Conservation (phyloP, 2,329 filamentous ascomycete species). For the Coniochaeta ligniaria region DNA sequence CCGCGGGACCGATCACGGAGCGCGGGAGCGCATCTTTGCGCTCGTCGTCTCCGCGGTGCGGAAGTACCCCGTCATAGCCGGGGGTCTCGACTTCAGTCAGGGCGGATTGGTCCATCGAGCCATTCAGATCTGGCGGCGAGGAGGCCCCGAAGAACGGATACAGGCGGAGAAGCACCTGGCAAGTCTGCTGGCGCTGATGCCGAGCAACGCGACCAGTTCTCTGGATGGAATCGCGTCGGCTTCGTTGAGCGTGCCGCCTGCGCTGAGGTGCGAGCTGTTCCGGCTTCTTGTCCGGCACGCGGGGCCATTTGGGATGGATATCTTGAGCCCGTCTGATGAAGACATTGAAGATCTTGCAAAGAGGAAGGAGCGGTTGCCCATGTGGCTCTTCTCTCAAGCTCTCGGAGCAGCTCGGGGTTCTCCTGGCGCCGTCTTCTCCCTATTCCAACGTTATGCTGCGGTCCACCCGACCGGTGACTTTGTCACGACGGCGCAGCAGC, state of each 20-base stretch:
- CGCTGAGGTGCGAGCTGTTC: not conserved
- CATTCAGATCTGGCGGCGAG: not conserved
- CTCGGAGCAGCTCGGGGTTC: not conserved
- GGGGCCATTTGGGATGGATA: not conserved
- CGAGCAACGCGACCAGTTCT: not conserved
- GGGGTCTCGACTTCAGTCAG: not conserved
- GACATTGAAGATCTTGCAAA: not conserved
- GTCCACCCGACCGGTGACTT: not conserved
- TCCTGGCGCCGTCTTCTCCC: not conserved
- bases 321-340: not conserved
- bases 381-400: constrained; percentile 1
- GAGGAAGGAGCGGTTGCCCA: not conserved
- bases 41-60: not conserved
- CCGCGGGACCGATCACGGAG: not conserved
- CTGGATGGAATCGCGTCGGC: not conserved
- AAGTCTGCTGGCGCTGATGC: not conserved
- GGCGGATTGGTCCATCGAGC: not conserved
- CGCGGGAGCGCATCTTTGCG: not conserved
- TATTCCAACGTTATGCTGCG: not conserved
- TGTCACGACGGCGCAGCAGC: not conserved
- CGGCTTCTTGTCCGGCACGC: not conserved
- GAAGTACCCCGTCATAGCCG: not conserved
- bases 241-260: not conserved
- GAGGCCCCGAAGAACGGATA: not conserved
- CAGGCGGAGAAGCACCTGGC: not conserved